Base-by-base conservation (phyloP, 139 green algal species). In the Chlamydomonas asymmetrica region DNA sequence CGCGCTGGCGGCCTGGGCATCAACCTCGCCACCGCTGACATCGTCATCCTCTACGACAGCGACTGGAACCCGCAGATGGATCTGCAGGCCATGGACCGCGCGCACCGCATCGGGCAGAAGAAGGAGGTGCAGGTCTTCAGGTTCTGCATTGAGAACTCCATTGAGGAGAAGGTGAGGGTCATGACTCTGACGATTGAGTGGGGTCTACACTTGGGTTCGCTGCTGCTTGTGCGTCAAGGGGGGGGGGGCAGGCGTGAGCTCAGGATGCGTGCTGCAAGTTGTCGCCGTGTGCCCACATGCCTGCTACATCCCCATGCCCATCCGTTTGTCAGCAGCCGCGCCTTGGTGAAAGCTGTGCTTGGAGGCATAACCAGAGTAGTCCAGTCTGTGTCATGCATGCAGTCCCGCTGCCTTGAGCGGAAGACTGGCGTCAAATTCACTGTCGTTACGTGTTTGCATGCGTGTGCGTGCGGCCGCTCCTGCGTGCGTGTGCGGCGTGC, bases 101-200 rank as follows among this genome's bases (percentile, higher is more conserved):
- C 97, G 16, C 97, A 99, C 76, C 93, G 97, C 52, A 99, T 99
- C 75, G 97, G 97, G 20, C 97, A 99, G 88, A 99, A 98, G 89
- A 99, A 98, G 87, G 96, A 99, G 88, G 97, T 99, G 80, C 91
- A 97, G 85, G 85, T 99, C 40, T 99, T 98, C 91, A 89, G 96
- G 31, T 97, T 99, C 77, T 98, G 94, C 88, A 97, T 92, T 43
- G 96, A 99, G 81, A 91, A 96, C 87, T 92, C 87, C 38, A 97
- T 99, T 56, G 96, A 99, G 83, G 96, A 98, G 84, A 99, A 99
- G 92, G 94, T 96, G 62, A 0, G 77, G 4, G 18, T 13, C 23
- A n/a, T n/a, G n/a, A n/a, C n/a, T n/a, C n/a, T n/a, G n/a, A n/a
- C n/a, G n/a, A n/a, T n/a, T n/a, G n/a, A n/a, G n/a, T n/a, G n/a